Evolutionary conservation across 768 basidiomycete species (phyloP), one percentile per base, ranked within the genome.

Genomic region (Clavaria fumosa): DNA sequence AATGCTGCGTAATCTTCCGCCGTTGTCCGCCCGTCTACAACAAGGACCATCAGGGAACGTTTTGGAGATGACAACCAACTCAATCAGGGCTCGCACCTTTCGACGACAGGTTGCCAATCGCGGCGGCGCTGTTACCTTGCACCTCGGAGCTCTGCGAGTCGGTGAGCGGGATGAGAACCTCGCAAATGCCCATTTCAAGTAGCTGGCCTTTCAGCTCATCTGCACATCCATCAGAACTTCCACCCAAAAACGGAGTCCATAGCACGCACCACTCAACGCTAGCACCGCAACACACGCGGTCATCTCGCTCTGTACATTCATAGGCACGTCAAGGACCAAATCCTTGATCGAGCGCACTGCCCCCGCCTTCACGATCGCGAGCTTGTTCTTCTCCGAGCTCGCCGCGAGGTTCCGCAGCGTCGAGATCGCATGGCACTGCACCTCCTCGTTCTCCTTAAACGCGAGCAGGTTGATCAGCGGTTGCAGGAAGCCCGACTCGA

Each of bases 401-500:
- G 95, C 95, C 1, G 95, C 95, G 11, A 99, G 70, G 53, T 99
- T 99, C 11, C 95, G 74, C 31, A 99, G 65, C 0, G 95, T 99
- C 9, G 89, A 93, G 46, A 99, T 99, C 14, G 95, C 95, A 50
- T 99, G 95, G 52, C 95, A 97, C 54, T 99, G 95, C 17, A 99
- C 90, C 59, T 99, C 95, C 62, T 99, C 95, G 51, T 97, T 97
- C 57, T 99, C 95, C 57, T 96, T 96, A 65, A 96, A 97, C 1
- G 91, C 86, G 15, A 99, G 66, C 22, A 99, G 70, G 53, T 88
- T 90, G 56, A 99, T 96, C 27, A 99, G 64, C 1, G 95, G 95
- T 50, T 88, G 82, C 44, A 97, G 61, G 67, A 99, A 99, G 14
- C 93, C 93, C 23, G 89, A 84, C 50, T 99, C 95, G 55, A 99